Base-by-base conservation (phyloP, 495 filamentous ascomycete genomes). In the Pyrenopolyporus hunteri region DNA sequence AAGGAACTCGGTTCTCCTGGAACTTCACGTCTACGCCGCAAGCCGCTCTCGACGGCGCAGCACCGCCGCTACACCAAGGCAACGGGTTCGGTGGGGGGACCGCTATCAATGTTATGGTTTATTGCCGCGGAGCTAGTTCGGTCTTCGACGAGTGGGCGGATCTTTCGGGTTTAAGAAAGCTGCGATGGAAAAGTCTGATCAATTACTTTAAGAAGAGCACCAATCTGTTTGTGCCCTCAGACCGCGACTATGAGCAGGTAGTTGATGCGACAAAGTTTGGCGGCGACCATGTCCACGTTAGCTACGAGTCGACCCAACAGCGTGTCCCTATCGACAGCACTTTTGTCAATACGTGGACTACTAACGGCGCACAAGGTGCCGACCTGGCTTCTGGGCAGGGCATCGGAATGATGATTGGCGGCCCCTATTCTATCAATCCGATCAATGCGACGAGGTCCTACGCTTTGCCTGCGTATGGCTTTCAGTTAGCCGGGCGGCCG, bases 21-120 rank as follows among this genome's bases (percentile, higher is more conserved):
- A 52, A 65, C 20, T 63, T 64, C 35, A 47, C 43, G 6, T 66
- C 57, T 22, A 46, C 44, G 6, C 70, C 69, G 6, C 63, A 69
- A 47, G 50, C 73, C 0, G 74, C 77, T 2, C 71, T 82, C 36
- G 78, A 81, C 45, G 82, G 80, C 72, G 68, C 72, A 11, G 60
- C 76, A 11, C 73, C 73, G n/a, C 71, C 69, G 1, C 47, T 70
- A 0, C 70, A 78, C 3, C 81, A 84, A 64, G 78, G 80, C 19
- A 43, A 65, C 61, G 47, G 59, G 6, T 51, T 70, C 13, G 70
- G 70, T 0, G 70, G 70, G 1, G 51, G 60, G 6, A 59, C 56
- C 4, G 51, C 62, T 0, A 57, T 70, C 23, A 72, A 72, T 28
- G 53, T 55, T 47, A 55, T 71, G 47, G 55, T 48, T 14, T 73